phyloP scores from a whole-genome alignment of 768 basidiomycete species.

The Mycena alexandri region DNA sequence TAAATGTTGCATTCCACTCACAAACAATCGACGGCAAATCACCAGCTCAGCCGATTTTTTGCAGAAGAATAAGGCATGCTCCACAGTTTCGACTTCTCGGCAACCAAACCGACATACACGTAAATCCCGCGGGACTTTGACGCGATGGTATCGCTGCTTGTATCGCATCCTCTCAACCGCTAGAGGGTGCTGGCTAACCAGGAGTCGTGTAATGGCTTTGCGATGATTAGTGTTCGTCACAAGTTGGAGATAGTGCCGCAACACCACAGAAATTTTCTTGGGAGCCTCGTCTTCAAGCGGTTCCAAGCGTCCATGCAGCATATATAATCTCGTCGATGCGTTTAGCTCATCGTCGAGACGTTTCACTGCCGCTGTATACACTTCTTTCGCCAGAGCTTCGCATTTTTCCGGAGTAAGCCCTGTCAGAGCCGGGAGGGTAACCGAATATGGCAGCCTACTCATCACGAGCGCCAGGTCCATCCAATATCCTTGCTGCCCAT shows the following conservation, averaged over 20 bases:
- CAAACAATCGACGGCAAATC: neutral
- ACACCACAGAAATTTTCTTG: neutral
- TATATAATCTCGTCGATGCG: neutral
- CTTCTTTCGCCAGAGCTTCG: neutral
- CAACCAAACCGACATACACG: neutral
- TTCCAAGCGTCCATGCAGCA: neutral
- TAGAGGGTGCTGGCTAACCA: neutral
- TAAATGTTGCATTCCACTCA: too few relatives aligned
- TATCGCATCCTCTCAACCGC: neutral
- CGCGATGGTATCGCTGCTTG: neutral
- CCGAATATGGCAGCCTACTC: neutral
- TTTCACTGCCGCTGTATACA: neutral
- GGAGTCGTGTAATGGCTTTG: neutral
- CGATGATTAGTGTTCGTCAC: neutral
- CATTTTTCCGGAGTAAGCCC: neutral
- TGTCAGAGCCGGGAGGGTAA: neutral
- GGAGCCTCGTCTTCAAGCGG: neutral
- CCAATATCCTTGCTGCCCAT: neutral
- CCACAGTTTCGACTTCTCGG: neutral
- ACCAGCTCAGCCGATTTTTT: neutral
- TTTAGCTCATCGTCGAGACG: neutral
- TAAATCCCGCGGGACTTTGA: too few relatives aligned
- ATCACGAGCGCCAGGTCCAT: neutral
- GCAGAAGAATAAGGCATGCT: constrained; percentile 9
- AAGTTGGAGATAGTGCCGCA: neutral